A percentile compares a stretch with the other conserved stretches of the same genome.
These are phyloP conservation scores for Ogataea angusta DNA, from an alignment of 805 yeast species.

Conservation along the genomic window DNA sequence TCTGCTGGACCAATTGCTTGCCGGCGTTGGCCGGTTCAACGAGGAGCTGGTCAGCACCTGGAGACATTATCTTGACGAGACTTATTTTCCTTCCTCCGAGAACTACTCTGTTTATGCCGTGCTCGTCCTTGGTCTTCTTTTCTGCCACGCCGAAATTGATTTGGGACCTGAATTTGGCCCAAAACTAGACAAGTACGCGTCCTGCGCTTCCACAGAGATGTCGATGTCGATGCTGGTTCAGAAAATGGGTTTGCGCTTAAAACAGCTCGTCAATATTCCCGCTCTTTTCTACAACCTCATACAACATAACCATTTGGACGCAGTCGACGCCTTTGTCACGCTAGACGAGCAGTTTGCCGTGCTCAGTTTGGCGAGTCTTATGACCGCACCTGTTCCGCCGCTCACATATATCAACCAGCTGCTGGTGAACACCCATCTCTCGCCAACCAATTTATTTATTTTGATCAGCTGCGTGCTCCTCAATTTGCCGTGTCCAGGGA, in stretches of 20 bases:
- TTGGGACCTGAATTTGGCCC: constrained; percentile 4
- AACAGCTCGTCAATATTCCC: neutral
- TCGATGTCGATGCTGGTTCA: neutral
- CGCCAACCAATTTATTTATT: constrained; percentile 16
- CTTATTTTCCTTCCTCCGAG: constrained; percentile 7
- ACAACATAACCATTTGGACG: constrained; percentile 1
- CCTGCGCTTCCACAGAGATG: neutral
- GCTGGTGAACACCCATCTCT: constrained; percentile 10
- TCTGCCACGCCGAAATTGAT: constrained; percentile 2
- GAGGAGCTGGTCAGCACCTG: constrained; percentile 9
- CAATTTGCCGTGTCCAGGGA: constrained; percentile 8
- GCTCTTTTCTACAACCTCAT: neutral
- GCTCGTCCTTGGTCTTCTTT: constrained; percentile 10
- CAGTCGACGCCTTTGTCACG: constrained; percentile 1
- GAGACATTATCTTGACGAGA: constrained; percentile 4
- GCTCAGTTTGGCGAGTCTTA: constrained; percentile 13
- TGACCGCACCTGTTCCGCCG: constrained; percentile 10
- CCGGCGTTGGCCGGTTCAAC: constrained; percentile 13
- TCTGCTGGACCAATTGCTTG: constrained; percentile 14
- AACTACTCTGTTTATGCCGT: constrained; percentile 13
- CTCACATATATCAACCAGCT: constrained; percentile 25
- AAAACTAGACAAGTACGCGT: constrained; percentile 2
- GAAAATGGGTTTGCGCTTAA: constrained; percentile 1
- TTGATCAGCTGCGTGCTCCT: constrained; percentile 17
- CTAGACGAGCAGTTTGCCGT: constrained; percentile 5